Evolutionary conservation across 257 asterid species (phyloP), one percentile per base, ranked within the genome.

Genomic region (Marsdenia floribunda): DNA sequence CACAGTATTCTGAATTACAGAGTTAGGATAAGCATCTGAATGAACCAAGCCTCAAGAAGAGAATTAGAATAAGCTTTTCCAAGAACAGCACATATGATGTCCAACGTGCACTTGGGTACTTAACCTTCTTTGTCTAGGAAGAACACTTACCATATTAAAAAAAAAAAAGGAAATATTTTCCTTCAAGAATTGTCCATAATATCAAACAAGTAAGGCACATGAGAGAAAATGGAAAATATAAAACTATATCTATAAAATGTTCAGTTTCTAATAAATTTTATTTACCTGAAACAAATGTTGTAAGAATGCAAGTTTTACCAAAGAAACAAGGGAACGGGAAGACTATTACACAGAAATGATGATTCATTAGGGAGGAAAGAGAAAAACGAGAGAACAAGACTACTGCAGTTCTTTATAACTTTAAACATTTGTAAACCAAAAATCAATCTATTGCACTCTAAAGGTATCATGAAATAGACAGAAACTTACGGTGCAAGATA

Each of bases 401-500:
- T 4, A 5, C 46, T 40, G 46, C 46, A 40, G 46, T 40, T 44
- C 13, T 44, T 44, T 44, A 6, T 44, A 44, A 44, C 49, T 44
- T 44, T 44, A 44, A 44, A 44, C 49, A 44, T 44, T 44, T 44
- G 2, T 44, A 11, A 44, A 44, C 49, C 47, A 3, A 33, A 1
- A 70, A 16, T 37, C 60, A 50, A 24, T 2, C 24, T 73, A 59
- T 50, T 50, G 54, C 2, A 13, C 4, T 50, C 54, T 50, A 50
- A 44, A 8, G 54, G 19, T 50, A 50, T 40, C 21, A 10, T 60
- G 10, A 68, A 58, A 73, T 19, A 61, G 11, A 68, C 9, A 75
- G 73, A 70, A n/a, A 78, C 98, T 92, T 85, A 94, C 99, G 99
- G 97, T 11, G 99, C 98, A 81, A 92, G 99, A 80, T 90, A 89